Evolutionary conservation across 2,329 filamentous ascomycete genomes (phyloP).

Genomic region (Colletotrichum lentis): DNA sequence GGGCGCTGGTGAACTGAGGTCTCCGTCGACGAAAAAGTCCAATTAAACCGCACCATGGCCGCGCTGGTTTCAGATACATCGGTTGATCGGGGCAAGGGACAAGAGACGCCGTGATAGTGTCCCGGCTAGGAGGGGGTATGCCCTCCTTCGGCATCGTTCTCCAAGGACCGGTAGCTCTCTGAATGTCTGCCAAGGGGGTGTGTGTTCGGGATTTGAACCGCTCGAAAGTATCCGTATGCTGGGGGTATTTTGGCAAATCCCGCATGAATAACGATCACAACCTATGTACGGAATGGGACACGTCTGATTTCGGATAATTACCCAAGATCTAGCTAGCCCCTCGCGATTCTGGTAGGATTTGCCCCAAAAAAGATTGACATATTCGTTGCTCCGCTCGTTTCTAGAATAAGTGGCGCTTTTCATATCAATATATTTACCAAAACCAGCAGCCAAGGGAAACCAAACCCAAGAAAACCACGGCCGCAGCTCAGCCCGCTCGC

Average conservation of each 20-base stretch:
- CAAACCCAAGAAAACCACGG: background rate
- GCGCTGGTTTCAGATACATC: slow-evolving; percentile 8
- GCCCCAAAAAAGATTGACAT: no score
- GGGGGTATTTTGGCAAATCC: background rate
- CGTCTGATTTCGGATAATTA: no score
- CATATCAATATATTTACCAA: no score
- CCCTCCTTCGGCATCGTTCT: background rate
- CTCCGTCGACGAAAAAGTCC: background rate
- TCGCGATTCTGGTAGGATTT: no score
- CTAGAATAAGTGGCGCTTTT: no score
- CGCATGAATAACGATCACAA: background rate
- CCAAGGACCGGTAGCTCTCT: background rate
- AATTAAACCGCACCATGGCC: slow-evolving; percentile 7
- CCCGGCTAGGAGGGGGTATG: background rate
- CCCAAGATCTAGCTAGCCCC: no score
- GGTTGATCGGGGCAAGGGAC: background rate
- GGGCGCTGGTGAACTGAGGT: background rate
- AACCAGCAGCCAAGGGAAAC: no score
- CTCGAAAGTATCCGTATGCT: background rate
- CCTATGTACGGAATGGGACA: background rate
- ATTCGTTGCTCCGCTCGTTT: no score
- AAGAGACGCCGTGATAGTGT: background rate
- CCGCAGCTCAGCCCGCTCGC: background rate
- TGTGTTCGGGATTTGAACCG: background rate
- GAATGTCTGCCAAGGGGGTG: background rate